Conservation (phyloP, 805 yeast species). For the Groenewaldozyma tartarivorans region DNA sequence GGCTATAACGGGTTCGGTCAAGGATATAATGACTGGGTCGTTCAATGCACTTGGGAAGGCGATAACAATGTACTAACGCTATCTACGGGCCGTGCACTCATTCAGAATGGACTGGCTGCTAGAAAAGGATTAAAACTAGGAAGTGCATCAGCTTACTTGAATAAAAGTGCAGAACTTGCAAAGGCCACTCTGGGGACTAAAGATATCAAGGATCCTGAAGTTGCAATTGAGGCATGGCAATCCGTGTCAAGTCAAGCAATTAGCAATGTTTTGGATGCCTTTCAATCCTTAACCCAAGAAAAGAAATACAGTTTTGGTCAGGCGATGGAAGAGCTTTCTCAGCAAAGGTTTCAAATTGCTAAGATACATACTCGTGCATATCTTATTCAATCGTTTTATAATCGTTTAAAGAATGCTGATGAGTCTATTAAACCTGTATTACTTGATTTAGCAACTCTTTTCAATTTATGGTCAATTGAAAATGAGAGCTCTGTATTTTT, state of each 20-base stretch:
- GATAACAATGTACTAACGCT: slow-evolving; percentile 82
- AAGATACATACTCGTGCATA: slow-evolving; percentile 30
- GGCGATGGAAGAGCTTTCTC: slow-evolving; percentile 33
- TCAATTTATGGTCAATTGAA: slow-evolving; percentile 59
- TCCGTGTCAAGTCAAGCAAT: slow-evolving; percentile 27
- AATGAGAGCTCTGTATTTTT: slow-evolving; percentile 63
- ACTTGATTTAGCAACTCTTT: slow-evolving; percentile 47
- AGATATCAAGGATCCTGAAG: slow-evolving; percentile 20
- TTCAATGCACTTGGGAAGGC: slow-evolving; percentile 98
- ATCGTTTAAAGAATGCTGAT: slow-evolving; percentile 24
- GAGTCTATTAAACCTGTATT: slow-evolving; percentile 41
- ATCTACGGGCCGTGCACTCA: slow-evolving; percentile 71
- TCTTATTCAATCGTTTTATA: slow-evolving; percentile 30
- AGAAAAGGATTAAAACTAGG: slow-evolving; percentile 37
- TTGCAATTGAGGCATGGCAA: slow-evolving; percentile 30
- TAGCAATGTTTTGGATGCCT: slow-evolving; percentile 26
- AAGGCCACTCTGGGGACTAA: slow-evolving; percentile 16
- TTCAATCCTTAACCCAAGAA: slow-evolving; percentile 14
- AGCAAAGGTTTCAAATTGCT: slow-evolving; percentile 32
- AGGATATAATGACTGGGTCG: slow-evolving; percentile 89
- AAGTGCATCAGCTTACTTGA: slow-evolving; percentile 37
- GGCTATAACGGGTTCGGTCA: slow-evolving; percentile 88
- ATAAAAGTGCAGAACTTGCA: slow-evolving; percentile 12
- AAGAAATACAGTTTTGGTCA: slow-evolving; percentile 21
- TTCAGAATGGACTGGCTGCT: slow-evolving; percentile 37